Evolutionary conservation across 2,329 filamentous ascomycete genomes (phyloP), one percentile per base, ranked within the genome.

Genomic region (Penicillium paneum): DNA sequence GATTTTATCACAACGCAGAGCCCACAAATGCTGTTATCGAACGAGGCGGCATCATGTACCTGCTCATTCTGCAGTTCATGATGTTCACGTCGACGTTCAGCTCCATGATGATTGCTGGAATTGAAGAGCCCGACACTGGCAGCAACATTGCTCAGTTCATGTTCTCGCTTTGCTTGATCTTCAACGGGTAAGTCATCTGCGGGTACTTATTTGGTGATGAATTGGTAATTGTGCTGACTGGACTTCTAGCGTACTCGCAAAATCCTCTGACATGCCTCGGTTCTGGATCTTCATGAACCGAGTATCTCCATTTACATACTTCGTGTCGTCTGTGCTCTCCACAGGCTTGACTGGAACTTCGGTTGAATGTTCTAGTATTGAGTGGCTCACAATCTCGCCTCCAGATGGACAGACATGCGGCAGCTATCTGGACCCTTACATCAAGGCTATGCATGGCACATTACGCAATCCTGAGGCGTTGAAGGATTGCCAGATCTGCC

Each of bases 201-300:
- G 3, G n/a, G 17, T 15, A 1, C 2, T n/a, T 36, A 1, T 3
- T n/a, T 36, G n/a, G 39, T 11, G 7, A 11, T 17, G 24, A 10
- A n/a, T 29, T 39, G 21, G 12, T 28, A 13, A n/a, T n/a, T 26
- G 26, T 32, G 40, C 46, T 41, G 24, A 45, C 36, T 43, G 8
- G 3, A 4, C 4, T 12, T 31, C 1, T 24, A 71, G 86, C 67
- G 86, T 90, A 3, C 73, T 90, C 50, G 83, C 86, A 56, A 71
- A 79, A 0, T 81, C 85, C 0, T 56, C 65, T 3, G 77, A 79
- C 0, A 76, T 91, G 1, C 87, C 88, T 0, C 79, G 83, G 0
- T 91, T 91, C 75, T 91, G 88, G 88, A 83, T 84, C 57, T 90
- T 89, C 74, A 90, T 90, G 87, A 88, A 90, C 70, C 80, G 83